Evolutionary conservation across 768 basidiomycete species (phyloP).

Genomic region (Podaxis sp.): DNA sequence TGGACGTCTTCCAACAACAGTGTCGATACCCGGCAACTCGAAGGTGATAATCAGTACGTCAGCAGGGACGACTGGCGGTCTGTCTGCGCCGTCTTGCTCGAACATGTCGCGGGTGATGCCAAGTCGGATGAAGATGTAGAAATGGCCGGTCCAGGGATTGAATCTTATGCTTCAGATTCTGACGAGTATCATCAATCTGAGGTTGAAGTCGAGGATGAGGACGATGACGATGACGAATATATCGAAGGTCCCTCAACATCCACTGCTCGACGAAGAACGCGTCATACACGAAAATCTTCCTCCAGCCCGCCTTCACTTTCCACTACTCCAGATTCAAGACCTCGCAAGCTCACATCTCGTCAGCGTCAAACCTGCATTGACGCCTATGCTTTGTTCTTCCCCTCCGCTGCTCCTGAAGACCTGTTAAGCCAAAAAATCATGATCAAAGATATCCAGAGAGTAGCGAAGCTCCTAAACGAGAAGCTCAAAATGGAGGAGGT

Average conservation of each 20-base stretch:
- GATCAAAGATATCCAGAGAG: conserved; percentile 62
- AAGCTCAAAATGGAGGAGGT: conserved; percentile 76
- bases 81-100: conserved; percentile 73
- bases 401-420: conserved; percentile 39
- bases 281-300: conserved; percentile 1
- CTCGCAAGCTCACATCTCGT: conserved; percentile 36
- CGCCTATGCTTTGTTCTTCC: conserved; percentile 75
- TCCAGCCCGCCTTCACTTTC: conserved; percentile 9
- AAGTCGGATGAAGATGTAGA: conserved; percentile 16
- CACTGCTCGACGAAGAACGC: conserved; percentile 17
- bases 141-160: conserved; percentile 2
- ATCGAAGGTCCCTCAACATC: conserved; percentile 20
- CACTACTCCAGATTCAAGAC: conserved; percentile 2
- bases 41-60: conserved; percentile 33
- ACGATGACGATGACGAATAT: conserved; percentile 21
- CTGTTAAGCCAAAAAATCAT: conserved; percentile 51
- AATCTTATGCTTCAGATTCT: conserved; percentile 13
- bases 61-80: conserved; percentile 73
- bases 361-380: conserved; percentile 52
- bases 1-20: conserved; percentile 41
- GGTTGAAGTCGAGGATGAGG: conserved; percentile 25
- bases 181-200: conserved; percentile 21
- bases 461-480: conserved; percentile 62
- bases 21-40: conserved; percentile 12
- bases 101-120: conserved; percentile 27